Base-by-base conservation (phyloP, 805 yeast species). In the Yarrowia sp. region DNA sequence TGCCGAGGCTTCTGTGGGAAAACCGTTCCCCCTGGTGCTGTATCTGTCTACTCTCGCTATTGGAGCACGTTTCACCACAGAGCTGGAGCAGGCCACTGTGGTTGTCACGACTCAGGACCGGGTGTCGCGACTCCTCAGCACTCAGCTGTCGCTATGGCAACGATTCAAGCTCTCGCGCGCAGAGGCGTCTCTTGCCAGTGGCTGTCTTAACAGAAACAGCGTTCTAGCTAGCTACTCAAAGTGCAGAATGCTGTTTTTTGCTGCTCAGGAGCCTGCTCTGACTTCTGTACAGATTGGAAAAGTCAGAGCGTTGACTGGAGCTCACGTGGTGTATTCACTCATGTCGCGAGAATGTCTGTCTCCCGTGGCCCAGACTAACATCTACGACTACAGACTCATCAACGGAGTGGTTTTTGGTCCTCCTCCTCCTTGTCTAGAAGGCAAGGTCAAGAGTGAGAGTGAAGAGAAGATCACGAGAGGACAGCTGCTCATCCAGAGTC, bases 321-420 rank as follows among this genome's bases (percentile, higher is more conserved):
- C 79, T 1, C 74, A 74, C 47, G 70, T 79, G 24, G 58, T 79
- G 13, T 79, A 76, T 58, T 71, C 78, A 1, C 68, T 79, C 12
- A 69, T 72, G 30, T 68, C 72, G 15, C 77, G 80, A 3, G 50
- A 55, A 1, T 68, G 73, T 33, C 73, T 73, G 7, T 72, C 79
- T 17, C 79, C 81, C 8, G 42, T 79, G 7, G 69, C 77, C 39
- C 81, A 79, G 70, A 78, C 82, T 4, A 40, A 58, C 42, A 61
- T 71, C 40, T 71, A 69, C 67, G 74, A 73, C 61, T 72, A 73
- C 66, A 46, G 74, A 9, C 46, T 44, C 5, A 61, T 47, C 24
- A 36, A 46, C 1, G 70, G 68, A 1, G 69, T 69, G 40, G 72
- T 70, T 33, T 73, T 71, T 58, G 79, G 79, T 9, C 71, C 78